phyloP scores from a whole-genome alignment of 306 rosid species.

The Betula pendula region DNA sequence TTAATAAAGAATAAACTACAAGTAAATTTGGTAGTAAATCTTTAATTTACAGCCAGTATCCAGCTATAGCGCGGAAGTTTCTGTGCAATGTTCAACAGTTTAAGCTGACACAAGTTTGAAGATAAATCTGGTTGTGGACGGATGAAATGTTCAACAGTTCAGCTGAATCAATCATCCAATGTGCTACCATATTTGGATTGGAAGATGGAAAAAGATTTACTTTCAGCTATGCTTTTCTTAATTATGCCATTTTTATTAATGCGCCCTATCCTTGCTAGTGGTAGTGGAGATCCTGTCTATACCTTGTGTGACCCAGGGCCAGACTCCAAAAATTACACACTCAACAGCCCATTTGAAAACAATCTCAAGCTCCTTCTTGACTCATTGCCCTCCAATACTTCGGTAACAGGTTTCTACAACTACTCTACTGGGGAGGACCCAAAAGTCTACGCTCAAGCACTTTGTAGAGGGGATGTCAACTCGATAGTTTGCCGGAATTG shows the following conservation, averaged over 20 bases:
- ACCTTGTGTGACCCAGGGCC: constrained; percentile 31
- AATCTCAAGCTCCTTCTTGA: constrained; percentile 45
- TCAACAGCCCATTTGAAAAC: constrained; percentile 29
- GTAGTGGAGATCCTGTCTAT: constrained; percentile 34
- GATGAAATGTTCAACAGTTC: neutral
- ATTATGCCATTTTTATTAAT: constrained; percentile 27
- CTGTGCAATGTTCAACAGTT: too few species aligned
- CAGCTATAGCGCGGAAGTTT: too few species aligned
- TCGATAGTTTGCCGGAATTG: constrained; percentile 46
- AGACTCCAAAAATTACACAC: constrained; percentile 34
- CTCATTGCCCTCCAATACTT: constrained; percentile 43
- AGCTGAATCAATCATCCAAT: neutral
- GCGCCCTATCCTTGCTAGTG: constrained; percentile 13
- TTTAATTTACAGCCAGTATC: too few species aligned
- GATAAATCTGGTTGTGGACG: neutral
- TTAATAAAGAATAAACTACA: too few species aligned
- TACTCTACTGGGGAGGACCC: constrained; percentile 16
- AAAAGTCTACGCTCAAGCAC: constrained; percentile 56
- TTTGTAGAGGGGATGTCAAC: constrained; percentile 59
- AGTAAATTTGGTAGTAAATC: too few species aligned
- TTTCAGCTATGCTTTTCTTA: constrained; percentile 24
- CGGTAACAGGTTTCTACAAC: constrained; percentile 37
- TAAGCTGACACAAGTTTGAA: too few species aligned
- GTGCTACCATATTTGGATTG: neutral
- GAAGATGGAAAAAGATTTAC: constrained; percentile 15